Evolutionary conservation across 2,329 filamentous ascomycete species (phyloP), one percentile per base, ranked within the genome.

Genomic region (Ceratocystis eucalypticola): DNA sequence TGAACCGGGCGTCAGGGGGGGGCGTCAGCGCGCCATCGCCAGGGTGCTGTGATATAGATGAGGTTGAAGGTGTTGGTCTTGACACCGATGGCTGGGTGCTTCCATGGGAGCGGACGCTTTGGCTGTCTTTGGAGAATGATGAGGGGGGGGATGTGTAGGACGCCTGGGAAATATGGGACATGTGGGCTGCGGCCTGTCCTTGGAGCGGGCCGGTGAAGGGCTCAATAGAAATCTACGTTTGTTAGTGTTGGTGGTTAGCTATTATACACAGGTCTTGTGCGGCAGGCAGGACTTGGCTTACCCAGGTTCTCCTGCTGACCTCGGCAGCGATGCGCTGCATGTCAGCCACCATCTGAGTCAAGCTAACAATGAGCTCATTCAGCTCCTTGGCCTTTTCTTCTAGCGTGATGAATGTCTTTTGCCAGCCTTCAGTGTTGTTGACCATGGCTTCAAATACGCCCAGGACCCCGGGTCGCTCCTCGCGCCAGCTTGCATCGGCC

Each of bases 381-480:
- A 96, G 79, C 57, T 83, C 81, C 69, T 87, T 83, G 15, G 87
- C 86, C 72, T 88, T 90, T 25, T 82, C 82, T 73, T 91, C 86
- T 68, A 96, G 80, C 65, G 88, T 87, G 65, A 85, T 81, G 72
- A 96, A 87, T 5, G 91, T 91, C 66, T 86, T 85, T 67, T 87
- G 84, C 93, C 93, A 97, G 55, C 92, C 91, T 69, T 95, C 88
- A 7, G 91, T 87, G 71, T 97, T 97, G 44, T 90, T 89, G 72
- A 88, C 88, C 92, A 97, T 97, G 46, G 92, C 91, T 50, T 87
- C 83, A 71, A 89, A 94, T 22, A 96, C 90, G 61, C 89, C 86
- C 45, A 82, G 80, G 61, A 87, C 78, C 61, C 84, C 80, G 1
- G 82, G 79, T 25, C 89, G 82, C 61, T 87, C 84, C 64, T 80